These are phyloP conservation scores for Chalara sp. DNA, from an alignment of 2,329 filamentous ascomycete species.

Conservation along the genomic window DNA sequence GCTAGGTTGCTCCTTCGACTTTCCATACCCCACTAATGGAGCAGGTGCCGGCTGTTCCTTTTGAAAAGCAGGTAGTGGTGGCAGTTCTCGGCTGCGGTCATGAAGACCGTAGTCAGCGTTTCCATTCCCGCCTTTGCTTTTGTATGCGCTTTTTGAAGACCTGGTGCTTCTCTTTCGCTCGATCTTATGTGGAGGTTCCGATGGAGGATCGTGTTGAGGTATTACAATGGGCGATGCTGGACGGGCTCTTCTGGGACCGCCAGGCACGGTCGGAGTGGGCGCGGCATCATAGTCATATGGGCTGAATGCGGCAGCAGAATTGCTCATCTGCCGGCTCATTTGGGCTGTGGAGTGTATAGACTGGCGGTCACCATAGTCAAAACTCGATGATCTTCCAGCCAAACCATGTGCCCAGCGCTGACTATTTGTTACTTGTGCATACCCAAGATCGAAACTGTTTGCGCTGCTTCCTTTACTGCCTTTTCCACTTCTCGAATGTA, in stretches of 20 bases:
- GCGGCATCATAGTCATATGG: constrained; percentile 66
- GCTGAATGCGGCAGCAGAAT: constrained; percentile 10
- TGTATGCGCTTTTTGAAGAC: constrained; percentile 39
- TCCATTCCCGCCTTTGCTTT: constrained; percentile 33
- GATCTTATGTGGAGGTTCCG: constrained; percentile 28
- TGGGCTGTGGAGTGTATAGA: constrained; percentile 20
- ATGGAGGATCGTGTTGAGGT: constrained; percentile 14
- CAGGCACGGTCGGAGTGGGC: constrained; percentile 77
- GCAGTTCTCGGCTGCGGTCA: constrained; percentile 21
- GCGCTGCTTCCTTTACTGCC: constrained; percentile 67
- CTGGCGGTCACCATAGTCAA: constrained; percentile 51
- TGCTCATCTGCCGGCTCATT: constrained; percentile 23
- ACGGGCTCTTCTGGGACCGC: constrained; percentile 59
- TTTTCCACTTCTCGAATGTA: constrained; percentile 52
- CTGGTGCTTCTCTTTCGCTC: constrained; percentile 52
- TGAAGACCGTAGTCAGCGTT: constrained; percentile 27
- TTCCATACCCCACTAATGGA: constrained; percentile 44
- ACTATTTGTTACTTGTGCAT: constrained; percentile 48
- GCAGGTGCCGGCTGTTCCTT: constrained; percentile 45
- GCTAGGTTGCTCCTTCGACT: constrained; percentile 31
- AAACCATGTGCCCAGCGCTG: constrained; percentile 48
- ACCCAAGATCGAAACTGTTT: constrained; percentile 59
- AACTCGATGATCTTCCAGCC: constrained; percentile 60
- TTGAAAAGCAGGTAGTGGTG: constrained; percentile 29
- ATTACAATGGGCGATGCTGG: constrained; percentile 31